These are phyloP conservation scores for Trypanosoma cruzi DNA, from an alignment of 208 protist species.

Conservation along the genomic window DNA sequence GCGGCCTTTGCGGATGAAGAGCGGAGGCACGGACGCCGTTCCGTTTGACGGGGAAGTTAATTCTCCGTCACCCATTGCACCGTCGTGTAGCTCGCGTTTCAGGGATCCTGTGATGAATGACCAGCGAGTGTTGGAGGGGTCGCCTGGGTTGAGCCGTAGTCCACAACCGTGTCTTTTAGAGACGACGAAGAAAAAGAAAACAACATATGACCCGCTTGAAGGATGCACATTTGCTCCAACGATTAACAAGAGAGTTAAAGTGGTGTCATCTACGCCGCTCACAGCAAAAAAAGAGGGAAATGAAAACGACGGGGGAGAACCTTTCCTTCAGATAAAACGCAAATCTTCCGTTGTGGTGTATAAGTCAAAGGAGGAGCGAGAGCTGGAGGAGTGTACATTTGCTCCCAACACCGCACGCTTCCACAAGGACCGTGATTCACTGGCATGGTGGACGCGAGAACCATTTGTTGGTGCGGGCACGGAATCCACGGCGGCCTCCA, in stretches of 20 bases:
- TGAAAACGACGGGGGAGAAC: background rate
- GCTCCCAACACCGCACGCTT: conserved; percentile 21
- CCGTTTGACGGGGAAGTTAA: background rate
- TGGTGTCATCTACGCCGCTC: background rate
- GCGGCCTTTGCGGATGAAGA: background rate
- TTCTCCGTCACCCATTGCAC: background rate
- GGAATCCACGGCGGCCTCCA: conserved; percentile 1
- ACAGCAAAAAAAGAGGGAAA: background rate
- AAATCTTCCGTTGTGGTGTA: background rate
- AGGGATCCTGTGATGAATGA: background rate
- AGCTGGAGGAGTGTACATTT: conserved; percentile 28
- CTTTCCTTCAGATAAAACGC: background rate
- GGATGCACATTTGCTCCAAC: conserved; percentile 59
- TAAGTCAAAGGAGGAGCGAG: conserved; percentile 15
- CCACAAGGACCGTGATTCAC: conserved; percentile 26
- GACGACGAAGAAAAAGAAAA: conserved; percentile 33
- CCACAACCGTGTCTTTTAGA: conserved; percentile 16
- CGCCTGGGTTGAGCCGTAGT: conserved; percentile 35
- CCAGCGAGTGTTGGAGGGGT: conserved; percentile 5
- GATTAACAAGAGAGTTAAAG: conserved; percentile 40
- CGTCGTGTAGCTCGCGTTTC: background rate
- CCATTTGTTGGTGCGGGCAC: conserved; percentile 9
- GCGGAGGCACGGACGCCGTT: background rate
- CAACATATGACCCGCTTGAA: conserved; percentile 40
- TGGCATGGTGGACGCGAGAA: conserved; percentile 24